These are phyloP conservation scores for Quercus alba DNA, from an alignment of 306 rosid genomes.

Conservation along the genomic window DNA sequence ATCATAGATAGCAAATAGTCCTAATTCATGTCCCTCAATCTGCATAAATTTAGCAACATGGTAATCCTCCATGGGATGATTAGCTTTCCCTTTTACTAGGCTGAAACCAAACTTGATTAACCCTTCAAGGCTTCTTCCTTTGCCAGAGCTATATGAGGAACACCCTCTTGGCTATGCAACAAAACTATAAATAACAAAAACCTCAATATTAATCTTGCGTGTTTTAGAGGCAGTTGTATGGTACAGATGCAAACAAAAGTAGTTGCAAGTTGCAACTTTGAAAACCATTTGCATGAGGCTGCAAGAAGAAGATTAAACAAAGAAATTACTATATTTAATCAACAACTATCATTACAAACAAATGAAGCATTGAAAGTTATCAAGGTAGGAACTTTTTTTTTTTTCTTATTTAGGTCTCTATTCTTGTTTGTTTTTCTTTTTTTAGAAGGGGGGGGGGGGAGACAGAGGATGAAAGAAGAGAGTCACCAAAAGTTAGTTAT, in stretches of 20 bases:
- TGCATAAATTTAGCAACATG: constrained; percentile 85
- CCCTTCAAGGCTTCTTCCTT: constrained; percentile 70
- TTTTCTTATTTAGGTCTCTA: neutral
- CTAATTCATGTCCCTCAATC: constrained; percentile 64
- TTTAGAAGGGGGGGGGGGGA: neutral
- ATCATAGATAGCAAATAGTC: constrained; percentile 90
- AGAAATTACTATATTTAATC: neutral
- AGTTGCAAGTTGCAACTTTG: constrained; percentile 22
- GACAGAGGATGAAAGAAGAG: neutral
- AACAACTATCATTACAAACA: neutral
- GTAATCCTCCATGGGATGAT: constrained; percentile 98
- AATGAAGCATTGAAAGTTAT: constrained; percentile 9
- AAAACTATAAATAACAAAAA: constrained; percentile 13
- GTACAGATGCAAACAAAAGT: constrained; percentile 13
- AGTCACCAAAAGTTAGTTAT: neutral
- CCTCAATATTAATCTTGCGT: neutral
- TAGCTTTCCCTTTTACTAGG: constrained; percentile 86
- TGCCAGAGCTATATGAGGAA: constrained; percentile 72
- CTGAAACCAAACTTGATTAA: constrained; percentile 81
- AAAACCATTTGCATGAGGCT: neutral
- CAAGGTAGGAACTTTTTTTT: neutral
- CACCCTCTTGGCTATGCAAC: constrained; percentile 48
- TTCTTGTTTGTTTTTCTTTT: no score
- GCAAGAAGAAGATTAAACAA: neutral
- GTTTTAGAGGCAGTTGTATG: neutral